These are phyloP conservation scores for Parathielavia appendiculata DNA, from an alignment of 495 filamentous ascomycete species.

Conservation along the genomic window DNA sequence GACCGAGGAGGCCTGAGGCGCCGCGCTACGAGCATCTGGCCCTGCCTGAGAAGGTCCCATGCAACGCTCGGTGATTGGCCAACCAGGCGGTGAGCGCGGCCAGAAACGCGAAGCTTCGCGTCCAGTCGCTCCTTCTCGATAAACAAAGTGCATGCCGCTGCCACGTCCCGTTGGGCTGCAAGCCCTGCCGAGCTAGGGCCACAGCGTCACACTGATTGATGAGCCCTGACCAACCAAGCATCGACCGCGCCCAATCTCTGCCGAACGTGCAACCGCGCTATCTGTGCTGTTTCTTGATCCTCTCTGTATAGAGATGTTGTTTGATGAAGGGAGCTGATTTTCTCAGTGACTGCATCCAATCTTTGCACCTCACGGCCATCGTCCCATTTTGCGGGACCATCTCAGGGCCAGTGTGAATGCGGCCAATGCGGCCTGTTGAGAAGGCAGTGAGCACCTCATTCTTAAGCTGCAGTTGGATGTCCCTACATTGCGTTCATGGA, in stretches of 20 bases:
- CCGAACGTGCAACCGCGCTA: constrained; percentile 4
- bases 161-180: constrained; percentile 23
- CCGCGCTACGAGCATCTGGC: background rate
- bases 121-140: constrained; percentile 13
- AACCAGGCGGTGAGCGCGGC: background rate
- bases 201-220: constrained; percentile 7
- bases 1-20: background rate
- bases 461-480: too few relatives aligned
- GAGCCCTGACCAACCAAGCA: constrained; percentile 14
- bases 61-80: constrained; percentile 8
- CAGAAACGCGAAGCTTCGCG: constrained; percentile 18
- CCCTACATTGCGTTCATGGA: too few relatives aligned
- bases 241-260: constrained; percentile 8
- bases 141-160: constrained; percentile 21
- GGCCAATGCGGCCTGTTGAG: too few relatives aligned
- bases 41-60: background rate
- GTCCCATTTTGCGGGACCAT: too few relatives aligned
- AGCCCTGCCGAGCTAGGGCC: constrained; percentile 4
- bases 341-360: too few relatives aligned
- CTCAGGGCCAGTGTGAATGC: too few relatives aligned
- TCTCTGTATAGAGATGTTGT: too few relatives aligned
- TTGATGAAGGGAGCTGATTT: too few relatives aligned
- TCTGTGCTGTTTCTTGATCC: background rate
- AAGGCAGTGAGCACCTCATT: too few relatives aligned
- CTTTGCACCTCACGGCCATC: too few relatives aligned